Percentiles rank a stretch among this genome's conserved stretches.
Evolutionary conservation across 192 early-diverging fungal species (phyloP).

Genomic region (Entomortierella lignicola): DNA sequence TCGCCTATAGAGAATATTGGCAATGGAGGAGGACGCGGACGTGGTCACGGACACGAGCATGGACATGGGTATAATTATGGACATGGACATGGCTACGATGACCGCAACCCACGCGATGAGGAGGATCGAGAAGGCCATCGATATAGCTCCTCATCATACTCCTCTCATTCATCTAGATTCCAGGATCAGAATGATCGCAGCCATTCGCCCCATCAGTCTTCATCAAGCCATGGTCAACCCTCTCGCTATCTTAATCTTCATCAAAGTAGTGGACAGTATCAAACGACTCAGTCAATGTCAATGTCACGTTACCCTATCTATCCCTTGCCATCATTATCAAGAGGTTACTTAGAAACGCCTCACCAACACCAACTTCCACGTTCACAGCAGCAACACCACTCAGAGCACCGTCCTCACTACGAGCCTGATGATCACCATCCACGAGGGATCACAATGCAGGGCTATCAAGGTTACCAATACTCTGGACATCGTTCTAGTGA

Average conservation of each 20-base stretch:
- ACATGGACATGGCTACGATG: not conserved
- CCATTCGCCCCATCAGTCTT: not conserved
- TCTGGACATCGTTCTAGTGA: conserved; percentile 2
- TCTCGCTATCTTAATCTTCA: conserved; percentile 23
- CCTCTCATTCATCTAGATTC: not conserved
- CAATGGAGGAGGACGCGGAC: not conserved
- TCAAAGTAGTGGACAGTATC: conserved; percentile 38
- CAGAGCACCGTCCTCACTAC: conserved; percentile 4
- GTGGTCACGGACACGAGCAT: conserved; percentile 1
- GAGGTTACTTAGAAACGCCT: not conserved
- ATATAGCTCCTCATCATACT: conserved; percentile 10
- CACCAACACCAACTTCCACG: conserved; percentile 8
- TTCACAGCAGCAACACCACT: conserved; percentile 1
- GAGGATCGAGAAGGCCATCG: not conserved
- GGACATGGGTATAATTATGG: not conserved
- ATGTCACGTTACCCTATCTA: conserved; percentile 38
- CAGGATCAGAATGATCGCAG: conserved; percentile 7
- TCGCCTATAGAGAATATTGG: conserved; percentile 48
- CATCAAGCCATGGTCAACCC: not conserved
- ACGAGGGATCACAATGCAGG: conserved; percentile 37
- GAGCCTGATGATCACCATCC: conserved; percentile 13
- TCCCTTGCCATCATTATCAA: conserved; percentile 4
- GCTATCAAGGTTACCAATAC: conserved; percentile 28
- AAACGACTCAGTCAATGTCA: conserved; percentile 28
- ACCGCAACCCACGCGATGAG: not conserved